phyloP scores from a whole-genome alignment of 805 yeast genomes.

The Komagataella ulmi region DNA sequence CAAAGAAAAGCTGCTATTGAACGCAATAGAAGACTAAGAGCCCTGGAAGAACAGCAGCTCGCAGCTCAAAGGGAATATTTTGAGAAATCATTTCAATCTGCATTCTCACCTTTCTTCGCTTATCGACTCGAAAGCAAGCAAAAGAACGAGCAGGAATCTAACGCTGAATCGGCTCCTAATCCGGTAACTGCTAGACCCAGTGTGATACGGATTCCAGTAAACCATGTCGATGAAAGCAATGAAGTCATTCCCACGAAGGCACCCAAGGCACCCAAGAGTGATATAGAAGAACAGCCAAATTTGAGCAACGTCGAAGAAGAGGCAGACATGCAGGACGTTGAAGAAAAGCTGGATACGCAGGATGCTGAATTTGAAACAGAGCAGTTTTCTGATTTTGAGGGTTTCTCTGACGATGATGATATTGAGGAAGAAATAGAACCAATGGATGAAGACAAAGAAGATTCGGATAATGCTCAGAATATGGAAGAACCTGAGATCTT shows the following conservation, averaged over 20 bases:
- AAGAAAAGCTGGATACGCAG: too few species aligned
- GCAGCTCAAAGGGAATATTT: not conserved
- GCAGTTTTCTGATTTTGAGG: not conserved
- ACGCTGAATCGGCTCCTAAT: not conserved
- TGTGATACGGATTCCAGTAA: not conserved
- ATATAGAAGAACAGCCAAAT: too few species aligned
- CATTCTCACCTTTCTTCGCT: not conserved
- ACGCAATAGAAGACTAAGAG: not conserved
- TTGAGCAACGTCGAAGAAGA: too few species aligned
- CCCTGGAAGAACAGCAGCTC: not conserved
- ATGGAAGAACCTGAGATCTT: not conserved
- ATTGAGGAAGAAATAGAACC: not conserved
- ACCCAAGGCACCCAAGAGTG: not conserved
- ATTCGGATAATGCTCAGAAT: not conserved
- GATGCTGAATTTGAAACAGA: not conserved
- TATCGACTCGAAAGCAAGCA: not conserved
- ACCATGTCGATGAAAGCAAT: not conserved
- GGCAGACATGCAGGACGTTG: too few species aligned
- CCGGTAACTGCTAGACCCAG: not conserved
- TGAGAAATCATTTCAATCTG: not conserved
- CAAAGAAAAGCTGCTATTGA: not conserved
- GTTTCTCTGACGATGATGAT: not conserved
- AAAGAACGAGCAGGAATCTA: too few species aligned
- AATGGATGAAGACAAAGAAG: not conserved
- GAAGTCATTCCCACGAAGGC: not conserved